phyloP scores from a whole-genome alignment of 2,329 filamentous ascomycete genomes.

The Nannizziopsis arthrosporioides region DNA sequence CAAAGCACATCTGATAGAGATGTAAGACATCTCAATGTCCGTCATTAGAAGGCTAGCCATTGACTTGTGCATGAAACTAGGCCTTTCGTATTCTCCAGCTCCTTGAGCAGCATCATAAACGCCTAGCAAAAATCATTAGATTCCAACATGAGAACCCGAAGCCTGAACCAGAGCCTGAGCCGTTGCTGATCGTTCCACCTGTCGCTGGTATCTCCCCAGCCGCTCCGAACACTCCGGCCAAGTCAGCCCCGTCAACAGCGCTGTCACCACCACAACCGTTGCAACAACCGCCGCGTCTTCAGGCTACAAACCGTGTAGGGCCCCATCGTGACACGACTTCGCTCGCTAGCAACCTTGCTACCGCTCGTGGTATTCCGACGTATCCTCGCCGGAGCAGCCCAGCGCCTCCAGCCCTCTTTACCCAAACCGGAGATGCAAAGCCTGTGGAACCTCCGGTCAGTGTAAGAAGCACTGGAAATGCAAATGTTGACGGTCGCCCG shows the following conservation, averaged over 20 bases:
- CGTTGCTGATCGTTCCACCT: background rate
- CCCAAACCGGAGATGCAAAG: conserved; percentile 60
- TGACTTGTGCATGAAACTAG: conserved; percentile 43
- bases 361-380: conserved; percentile 63
- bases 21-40: conserved; percentile 26
- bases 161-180: conserved; percentile 10
- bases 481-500: conserved; percentile 15
- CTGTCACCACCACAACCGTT: conserved; percentile 24
- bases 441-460: conserved; percentile 46
- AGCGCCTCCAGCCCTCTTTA: conserved; percentile 59
- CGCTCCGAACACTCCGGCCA: conserved; percentile 14
- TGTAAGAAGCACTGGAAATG: conserved; percentile 23
- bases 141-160: conserved; percentile 48
- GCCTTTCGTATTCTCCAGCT: conserved; percentile 73
- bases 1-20: conserved; percentile 53
- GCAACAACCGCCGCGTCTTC: conserved; percentile 31
- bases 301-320: conserved; percentile 36
- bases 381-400: conserved; percentile 50
- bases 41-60: background rate
- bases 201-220: conserved; percentile 7
- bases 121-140: conserved; percentile 69
- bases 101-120: conserved; percentile 77
- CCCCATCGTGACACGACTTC: conserved; percentile 61
- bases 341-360: conserved; percentile 78
- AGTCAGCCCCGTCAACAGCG: conserved; percentile 14